Evolutionary conservation across 306 rosid species (phyloP), one percentile per base, ranked within the genome.

Genomic region (Hippophae gyantsensis): DNA sequence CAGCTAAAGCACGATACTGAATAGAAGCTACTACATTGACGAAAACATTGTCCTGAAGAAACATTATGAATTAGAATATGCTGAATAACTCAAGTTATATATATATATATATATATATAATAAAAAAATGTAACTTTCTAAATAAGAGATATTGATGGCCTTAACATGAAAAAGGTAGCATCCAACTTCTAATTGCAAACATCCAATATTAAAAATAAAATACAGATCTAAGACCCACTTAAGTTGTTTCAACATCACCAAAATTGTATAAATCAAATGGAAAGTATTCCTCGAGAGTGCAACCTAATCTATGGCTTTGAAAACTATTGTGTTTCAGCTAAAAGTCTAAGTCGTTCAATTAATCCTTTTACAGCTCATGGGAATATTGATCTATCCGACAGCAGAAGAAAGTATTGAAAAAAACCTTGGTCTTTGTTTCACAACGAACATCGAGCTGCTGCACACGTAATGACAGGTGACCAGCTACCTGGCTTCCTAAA

Each of bases 391-490:
- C 47, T 56, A 62, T 58, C 62, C 55, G 59, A 12, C 62, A 55
- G 51, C 26, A 14, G 26, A 50, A 64, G 9, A 53, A 6, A 52
- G 49, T 18, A 71, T 65, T 69, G 59, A 46, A 52, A 45, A 65
- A 60, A 70, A 90, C 97, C 95, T 90, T 90, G 44, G 97, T 87
- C 83, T 90, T 90, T 72, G 97, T 90, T 78, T 90, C 97, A 55
- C 97, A 90, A 3, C 71, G 69, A 48, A 90, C 76, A 46, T 90
- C 97, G 85, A 90, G 63, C 62, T 90, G 97, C 80, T 85, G 96
- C 70, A 90, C 60, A 58, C 97, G 79, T 50, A 90, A 90, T 77
- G 97, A 77, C 63, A 90, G 96, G 69, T 81, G 84, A 27, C 97
- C 97, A 43, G 80, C 72, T 54, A 87, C 6, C 66, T 67, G 81